Base-by-base conservation (phyloP, 768 basidiomycete species). In the Lactifluus pinguis region DNA sequence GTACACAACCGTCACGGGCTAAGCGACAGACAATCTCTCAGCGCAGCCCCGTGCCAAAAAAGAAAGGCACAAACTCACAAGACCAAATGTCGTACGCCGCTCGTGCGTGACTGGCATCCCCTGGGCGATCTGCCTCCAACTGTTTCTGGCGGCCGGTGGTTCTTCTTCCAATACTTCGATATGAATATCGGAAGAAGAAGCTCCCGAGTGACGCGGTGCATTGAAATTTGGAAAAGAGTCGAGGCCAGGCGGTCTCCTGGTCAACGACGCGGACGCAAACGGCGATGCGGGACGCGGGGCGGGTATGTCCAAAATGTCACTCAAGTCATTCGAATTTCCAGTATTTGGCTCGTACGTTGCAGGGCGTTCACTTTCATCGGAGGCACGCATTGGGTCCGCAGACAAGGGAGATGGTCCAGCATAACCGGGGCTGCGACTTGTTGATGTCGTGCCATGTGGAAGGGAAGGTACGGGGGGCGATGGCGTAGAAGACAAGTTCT, bases 91-190 rank as follows among this genome's bases (percentile, higher is more conserved):
- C 30, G 80, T 77, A 53, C 83, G 72, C 41, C 78, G 75, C 41
- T 72, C 74, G 59, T 59, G 68, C 64, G 6, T 61, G 62, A 45
- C 57, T 47, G 70, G 70, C 4, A 70, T 58, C 19, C 73, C 73
- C 39, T 76, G 68, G 9, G 83, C 74, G 61, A 88, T 73, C 11
- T 75, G 74, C 60, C 81, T 76, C 88, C 88, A 89, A 5, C 79
- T 74, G 57, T 79, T 80, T 19, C 77, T 77, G 29, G 87, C 82
- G 57, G 69, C 68, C 3, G 88, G 87, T 8, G 88, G 87, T 25
- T 77, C 83, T 38, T 87, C 84, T 62, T 90, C 88, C 15, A 87
- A 72, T 6, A 87, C 68, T 67, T 89, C 85, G 19, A 83, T 78
- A 3, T 77, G 72, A 56, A 83, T 68, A 6, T 60, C 66, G 3